Conservation (phyloP, 169 alveolate genomes). For the Cryptosporidium felis region DNA sequence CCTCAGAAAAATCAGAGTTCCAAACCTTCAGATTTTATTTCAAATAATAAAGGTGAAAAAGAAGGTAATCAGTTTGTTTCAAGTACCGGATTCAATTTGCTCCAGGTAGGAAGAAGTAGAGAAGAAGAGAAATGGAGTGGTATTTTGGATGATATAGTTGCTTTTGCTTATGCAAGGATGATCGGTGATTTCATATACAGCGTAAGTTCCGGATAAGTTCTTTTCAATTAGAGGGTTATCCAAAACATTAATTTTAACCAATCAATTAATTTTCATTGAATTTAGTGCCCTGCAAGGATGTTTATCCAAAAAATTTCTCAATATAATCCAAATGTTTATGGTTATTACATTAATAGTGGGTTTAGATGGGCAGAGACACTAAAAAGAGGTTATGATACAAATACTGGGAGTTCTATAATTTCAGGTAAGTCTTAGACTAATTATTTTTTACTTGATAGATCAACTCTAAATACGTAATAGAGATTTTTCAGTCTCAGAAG, state of each 20-base stretch:
- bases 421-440: conserved; percentile 65
- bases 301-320: conserved; percentile 21
- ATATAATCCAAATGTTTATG: conserved; percentile 50
- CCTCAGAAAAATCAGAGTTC: no score
- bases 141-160: conserved; percentile 41
- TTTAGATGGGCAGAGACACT: conserved; percentile 49
- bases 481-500: conserved; percentile 40
- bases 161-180: conserved; percentile 58
- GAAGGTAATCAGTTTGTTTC: conserved; percentile 15
- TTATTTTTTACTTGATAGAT: no score
- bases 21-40: no score
- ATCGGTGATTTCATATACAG: conserved; percentile 58
- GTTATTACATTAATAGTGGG: conserved; percentile 35
- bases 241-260: background rate
- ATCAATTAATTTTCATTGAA: background rate
- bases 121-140: conserved; percentile 58
- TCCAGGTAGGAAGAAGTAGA: conserved; percentile 44
- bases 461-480: background rate
- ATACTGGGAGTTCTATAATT: conserved; percentile 35
- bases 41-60: background rate
- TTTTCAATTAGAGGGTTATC: background rate
- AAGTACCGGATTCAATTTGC: conserved; percentile 48
- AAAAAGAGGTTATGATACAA: conserved; percentile 28
- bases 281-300: conserved; percentile 64
- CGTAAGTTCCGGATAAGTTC: conserved; percentile 31